Evolutionary conservation across 768 basidiomycete species (phyloP), one percentile per base, ranked within the genome.

Genomic region (Termitomyces sp.): DNA sequence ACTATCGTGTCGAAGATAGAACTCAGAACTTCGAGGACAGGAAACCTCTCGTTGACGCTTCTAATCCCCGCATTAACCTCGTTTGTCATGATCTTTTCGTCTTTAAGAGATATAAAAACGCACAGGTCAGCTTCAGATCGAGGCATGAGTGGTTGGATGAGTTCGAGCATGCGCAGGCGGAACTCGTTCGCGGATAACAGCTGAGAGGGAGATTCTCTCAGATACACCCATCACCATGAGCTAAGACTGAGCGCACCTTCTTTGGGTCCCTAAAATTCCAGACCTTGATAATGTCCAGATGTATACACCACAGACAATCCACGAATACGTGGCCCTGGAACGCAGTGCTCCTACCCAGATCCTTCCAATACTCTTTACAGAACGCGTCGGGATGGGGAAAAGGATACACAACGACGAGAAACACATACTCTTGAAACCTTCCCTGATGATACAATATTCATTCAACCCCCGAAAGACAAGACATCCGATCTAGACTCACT

Each of bases 231-330:
- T 5, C 31, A 48, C 19, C 23, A 23, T 9, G 5, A 35, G 23
- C 11, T 7, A 35, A 35, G 14, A 0, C 7, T 19, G 23, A 23
- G 1, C 40, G 56, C 42, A 65, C 65, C n/a, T 58, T 37, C 11
- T 50, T 15, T 2, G 61, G 65, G 49, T 66, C 63, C 23, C 51
- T 49, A 42, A 70, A 68, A 59, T 69, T 69, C 66, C 66, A 67
- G 15, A 62, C 55, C 19, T 57, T 47, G 23, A 67, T 50, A 17
- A 67, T 67, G 40, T 67, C 66, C 14, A 50, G 11, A 15, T 60
- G 59, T 30, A 60, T 60, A 15, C 52, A 47, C 30, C 33, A 44
- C 47, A 60, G 45, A 50, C 59, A 60, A 30, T 53, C 35, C 17
- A 31, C 6, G 33, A 60, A 40, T 7, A 23, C 21, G 8, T 50